Evolutionary conservation across 1,284 basidiomycete genomes (phyloP).

Genomic region (Cystobasidium sp.): DNA sequence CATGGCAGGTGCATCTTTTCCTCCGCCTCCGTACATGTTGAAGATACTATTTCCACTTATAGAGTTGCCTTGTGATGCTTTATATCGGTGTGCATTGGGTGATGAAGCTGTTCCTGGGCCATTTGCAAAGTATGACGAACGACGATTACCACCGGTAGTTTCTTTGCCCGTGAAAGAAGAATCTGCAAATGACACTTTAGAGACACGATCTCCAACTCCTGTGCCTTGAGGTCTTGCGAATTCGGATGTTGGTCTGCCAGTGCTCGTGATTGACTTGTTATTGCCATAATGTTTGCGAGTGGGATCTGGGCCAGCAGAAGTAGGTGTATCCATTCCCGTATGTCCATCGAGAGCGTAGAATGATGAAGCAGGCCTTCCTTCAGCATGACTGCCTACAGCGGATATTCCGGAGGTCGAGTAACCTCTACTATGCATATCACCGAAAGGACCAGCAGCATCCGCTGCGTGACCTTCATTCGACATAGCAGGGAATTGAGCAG

Average conservation of each 20-base stretch:
- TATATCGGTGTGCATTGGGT: slow-evolving; percentile 35
- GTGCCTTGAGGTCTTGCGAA: slow-evolving; percentile 10
- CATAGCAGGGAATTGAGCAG: slow-evolving; percentile 14
- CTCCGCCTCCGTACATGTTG: neutral
- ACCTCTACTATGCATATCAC: neutral
- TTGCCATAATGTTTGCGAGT: slow-evolving; percentile 7
- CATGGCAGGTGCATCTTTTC: slow-evolving; percentile 26
- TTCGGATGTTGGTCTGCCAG: slow-evolving; percentile 7
- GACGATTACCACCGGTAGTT: neutral
- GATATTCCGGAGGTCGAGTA: slow-evolving; percentile 21
- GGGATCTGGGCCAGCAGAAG: neutral
- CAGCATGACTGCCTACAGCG: slow-evolving; percentile 24
- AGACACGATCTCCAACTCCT: slow-evolving; percentile 32
- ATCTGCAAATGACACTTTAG: slow-evolving; percentile 30
- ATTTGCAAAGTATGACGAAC: slow-evolving; percentile 36
- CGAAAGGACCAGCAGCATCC: neutral
- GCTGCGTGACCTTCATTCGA: neutral
- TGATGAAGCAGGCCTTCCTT: slow-evolving; percentile 26
- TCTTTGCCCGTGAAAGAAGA: slow-evolving; percentile 35
- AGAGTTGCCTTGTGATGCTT: slow-evolving; percentile 11
- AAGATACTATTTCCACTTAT: slow-evolving; percentile 12
- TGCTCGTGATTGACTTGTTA: slow-evolving; percentile 11
- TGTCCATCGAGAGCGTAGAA: slow-evolving; percentile 41
- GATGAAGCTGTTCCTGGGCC: slow-evolving; percentile 41
- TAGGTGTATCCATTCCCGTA: slow-evolving; percentile 5